Evolutionary conservation across 2,329 filamentous ascomycete genomes (phyloP), one percentile per base, ranked within the genome.

Genomic region (Pestalotiopsis fici): DNA sequence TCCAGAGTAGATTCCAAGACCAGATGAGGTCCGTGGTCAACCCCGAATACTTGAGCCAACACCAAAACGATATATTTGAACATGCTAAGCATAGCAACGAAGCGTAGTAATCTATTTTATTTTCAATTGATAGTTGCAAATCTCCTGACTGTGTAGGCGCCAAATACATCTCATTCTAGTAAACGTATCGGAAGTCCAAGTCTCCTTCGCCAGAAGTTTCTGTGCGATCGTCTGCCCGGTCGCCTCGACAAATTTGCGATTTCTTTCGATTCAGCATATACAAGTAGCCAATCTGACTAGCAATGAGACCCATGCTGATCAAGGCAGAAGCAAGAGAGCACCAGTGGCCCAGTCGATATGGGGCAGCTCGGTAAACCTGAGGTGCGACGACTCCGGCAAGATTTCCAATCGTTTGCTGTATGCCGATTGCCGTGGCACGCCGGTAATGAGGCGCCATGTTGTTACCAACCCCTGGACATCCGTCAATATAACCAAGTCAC

Each of bases 371-470:
- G 67, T 87, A 88, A 0, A 87, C 76, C 74, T 90, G 91, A 2
- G 87, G 87, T 1, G 87, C 83, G 79, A 90, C 88, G 39, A 91
- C 88, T 5, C 90, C 90, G 18, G 85, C 84, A 55, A 84, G 83
- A 71, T 92, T 91, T 21, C 88, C 89, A 63, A 90, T 84, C 2
- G 83, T 88, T 12, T 91, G 78, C 71, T 90, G 88, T 65, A 91
- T 72, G 0, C 88, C 89, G 0, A 85, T 88, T 0, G 87, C 88
- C 6, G 87, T 86, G 0, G 89, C 88, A 28, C 90, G 81, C 76
- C 91, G 91, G 7, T 88, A 89, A 69, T 91, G 91, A 5, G 89
- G 82, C 0, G 90, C 89, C 39, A 86, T 83, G 67, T 91, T 91
- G 9, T 83, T 85, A 0, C 87, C 80, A 31, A 86, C 72, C 79